Evolutionary conservation across 2,329 filamentous ascomycete species (phyloP).

Genomic region (Huntiella abstrusa): DNA sequence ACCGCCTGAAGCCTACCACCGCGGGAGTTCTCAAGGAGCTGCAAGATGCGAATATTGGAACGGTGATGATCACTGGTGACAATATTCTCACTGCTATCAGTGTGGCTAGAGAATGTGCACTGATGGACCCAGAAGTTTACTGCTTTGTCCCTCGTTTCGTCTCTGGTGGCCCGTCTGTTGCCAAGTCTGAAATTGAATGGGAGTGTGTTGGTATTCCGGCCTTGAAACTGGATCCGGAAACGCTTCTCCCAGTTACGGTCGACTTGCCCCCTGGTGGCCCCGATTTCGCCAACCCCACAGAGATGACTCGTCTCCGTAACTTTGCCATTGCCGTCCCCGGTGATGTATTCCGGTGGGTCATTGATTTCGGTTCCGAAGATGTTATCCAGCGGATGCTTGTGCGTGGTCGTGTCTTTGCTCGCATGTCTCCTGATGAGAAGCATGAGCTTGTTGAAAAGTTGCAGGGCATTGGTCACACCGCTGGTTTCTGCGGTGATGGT

Average conservation of each 20-base stretch:
- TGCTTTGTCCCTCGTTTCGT: conserved; percentile 86
- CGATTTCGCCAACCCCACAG: conserved; percentile 72
- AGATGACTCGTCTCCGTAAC: conserved; percentile 61
- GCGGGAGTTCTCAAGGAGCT: conserved; percentile 67
- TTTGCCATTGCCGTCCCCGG: conserved; percentile 81
- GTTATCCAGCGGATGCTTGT: conserved; percentile 77
- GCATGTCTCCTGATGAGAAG: conserved; percentile 98
- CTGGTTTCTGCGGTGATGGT: conserved; percentile 90
- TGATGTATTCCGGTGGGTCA: conserved; percentile 89
- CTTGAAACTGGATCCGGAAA: conserved; percentile 56
- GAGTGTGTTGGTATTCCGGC: conserved; percentile 73
- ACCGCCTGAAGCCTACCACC: conserved; percentile 86
- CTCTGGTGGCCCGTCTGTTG: conserved; percentile 30
- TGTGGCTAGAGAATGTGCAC: conserved; percentile 72
- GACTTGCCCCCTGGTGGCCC: conserved; percentile 43
- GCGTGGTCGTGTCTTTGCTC: conserved; percentile 78
- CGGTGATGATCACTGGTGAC: conserved; percentile 94
- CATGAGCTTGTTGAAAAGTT: conserved; percentile 94
- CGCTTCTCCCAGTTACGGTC: conserved; percentile 49
- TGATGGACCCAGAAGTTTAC: conserved; percentile 63
- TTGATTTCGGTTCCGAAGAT: conserved; percentile 74
- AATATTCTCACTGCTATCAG: conserved; percentile 95
- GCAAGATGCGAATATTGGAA: conserved; percentile 62
- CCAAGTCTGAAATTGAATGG: conserved; percentile 57
- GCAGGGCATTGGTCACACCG: conserved; percentile 87